A percentile compares a stretch with the other conserved stretches of the same genome.
Evolutionary conservation across 169 alveolate species (phyloP).

Genomic region (Babesia ovata): DNA sequence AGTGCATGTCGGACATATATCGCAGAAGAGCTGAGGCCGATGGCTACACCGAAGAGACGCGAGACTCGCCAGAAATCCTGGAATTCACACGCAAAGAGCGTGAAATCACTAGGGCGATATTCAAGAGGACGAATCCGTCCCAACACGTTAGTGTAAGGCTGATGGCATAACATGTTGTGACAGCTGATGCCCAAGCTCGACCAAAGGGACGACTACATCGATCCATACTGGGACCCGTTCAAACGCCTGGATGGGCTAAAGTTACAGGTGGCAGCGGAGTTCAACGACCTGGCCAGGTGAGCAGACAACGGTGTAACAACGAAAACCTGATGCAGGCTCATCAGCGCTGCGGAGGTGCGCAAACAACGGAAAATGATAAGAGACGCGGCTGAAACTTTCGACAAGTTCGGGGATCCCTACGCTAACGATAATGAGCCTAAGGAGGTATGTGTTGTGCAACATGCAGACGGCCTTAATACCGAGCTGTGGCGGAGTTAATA

Average conservation of each 20-base stretch:
- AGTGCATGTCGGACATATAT: constrained; percentile 66
- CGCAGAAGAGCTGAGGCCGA: constrained; percentile 52
- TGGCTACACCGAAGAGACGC: constrained; percentile 45
- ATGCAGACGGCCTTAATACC: too few species aligned
- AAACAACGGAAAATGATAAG: constrained; percentile 65
- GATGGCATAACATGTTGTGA: background rate
- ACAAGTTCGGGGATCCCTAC: constrained; percentile 59
- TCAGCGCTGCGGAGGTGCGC: constrained; percentile 65
- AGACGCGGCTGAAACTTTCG: constrained; percentile 56
- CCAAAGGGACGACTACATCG: constrained; percentile 71
- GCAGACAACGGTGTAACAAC: background rate
- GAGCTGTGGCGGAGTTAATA: too few species aligned
- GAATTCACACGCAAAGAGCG: constrained; percentile 71
- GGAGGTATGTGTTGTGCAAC: constrained; percentile 8
- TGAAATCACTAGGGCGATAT: constrained; percentile 66
- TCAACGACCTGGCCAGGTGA: constrained; percentile 75
- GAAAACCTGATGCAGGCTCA: constrained; percentile 23
- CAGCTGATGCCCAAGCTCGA: constrained; percentile 45
- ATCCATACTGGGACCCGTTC: constrained; percentile 85
- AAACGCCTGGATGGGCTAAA: constrained; percentile 72
- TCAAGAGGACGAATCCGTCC: constrained; percentile 63
- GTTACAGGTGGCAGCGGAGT: constrained; percentile 76
- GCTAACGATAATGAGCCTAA: constrained; percentile 28
- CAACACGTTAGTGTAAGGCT: constrained; percentile 30
- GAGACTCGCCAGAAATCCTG: constrained; percentile 70